These are phyloP conservation scores for Dothidotthia symphoricarpi DNA, from an alignment of 2,329 filamentous ascomycete species.

Conservation along the genomic window DNA sequence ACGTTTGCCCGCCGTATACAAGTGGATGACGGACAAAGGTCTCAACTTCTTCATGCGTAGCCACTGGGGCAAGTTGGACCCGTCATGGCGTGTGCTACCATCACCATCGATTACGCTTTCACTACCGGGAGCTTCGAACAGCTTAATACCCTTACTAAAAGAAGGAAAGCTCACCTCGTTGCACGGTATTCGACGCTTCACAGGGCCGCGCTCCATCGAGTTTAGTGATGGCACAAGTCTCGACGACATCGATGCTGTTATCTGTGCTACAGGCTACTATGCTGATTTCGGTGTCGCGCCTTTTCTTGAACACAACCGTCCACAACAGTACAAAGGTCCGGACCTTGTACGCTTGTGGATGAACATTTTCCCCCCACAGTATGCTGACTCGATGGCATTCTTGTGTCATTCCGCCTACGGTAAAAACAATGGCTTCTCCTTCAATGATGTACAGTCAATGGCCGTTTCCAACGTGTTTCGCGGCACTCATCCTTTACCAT, in stretches of 20 bases:
- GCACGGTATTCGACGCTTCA: constrained; percentile 23
- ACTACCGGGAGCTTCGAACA: constrained; percentile 32
- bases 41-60: constrained; percentile 9
- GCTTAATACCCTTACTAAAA: constrained; percentile 26
- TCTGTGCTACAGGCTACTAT: constrained; percentile 42
- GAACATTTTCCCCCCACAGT: constrained; percentile 15
- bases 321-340: constrained; percentile 32
- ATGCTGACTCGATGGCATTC: constrained; percentile 13
- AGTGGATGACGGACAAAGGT: constrained; percentile 10
- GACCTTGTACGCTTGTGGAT: constrained; percentile 12
- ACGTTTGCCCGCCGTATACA: constrained; percentile 4
- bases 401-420: constrained; percentile 16
- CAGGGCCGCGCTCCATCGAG: constrained; percentile 24
- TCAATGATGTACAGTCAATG: constrained; percentile 18
- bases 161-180: constrained; percentile 29
- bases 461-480: constrained; percentile 16
- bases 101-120: constrained; percentile 23
- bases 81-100: constrained; percentile 13
- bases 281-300: constrained; percentile 24
- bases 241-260: constrained; percentile 35
- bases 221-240: constrained; percentile 32
- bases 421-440: constrained; percentile 20
- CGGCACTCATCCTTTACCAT: constrained; percentile 9
- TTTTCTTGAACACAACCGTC: constrained; percentile 19
- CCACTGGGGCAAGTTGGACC: constrained; percentile 11